A percentile compares a stretch with the other conserved stretches of the same genome.
Evolutionary conservation across 2,329 filamentous ascomycete species (phyloP).

Genomic region (Paecilomyces dactylethromorphus): DNA sequence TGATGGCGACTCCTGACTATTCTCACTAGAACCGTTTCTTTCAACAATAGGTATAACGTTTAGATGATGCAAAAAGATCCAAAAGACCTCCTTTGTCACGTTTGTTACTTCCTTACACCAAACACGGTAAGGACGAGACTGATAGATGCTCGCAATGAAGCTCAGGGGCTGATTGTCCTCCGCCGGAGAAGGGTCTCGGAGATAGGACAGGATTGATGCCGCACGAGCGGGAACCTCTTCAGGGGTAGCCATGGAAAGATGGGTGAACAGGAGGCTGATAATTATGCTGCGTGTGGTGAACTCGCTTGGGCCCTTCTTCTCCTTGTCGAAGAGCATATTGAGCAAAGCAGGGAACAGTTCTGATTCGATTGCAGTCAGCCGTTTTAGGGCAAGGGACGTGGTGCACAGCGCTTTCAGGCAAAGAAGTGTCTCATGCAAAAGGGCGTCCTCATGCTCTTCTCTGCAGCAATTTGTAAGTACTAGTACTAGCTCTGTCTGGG

Average conservation of each 20-base stretch:
- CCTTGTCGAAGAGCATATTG: slow-evolving; percentile 90
- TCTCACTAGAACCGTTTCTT: slow-evolving; percentile 24
- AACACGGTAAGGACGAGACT: slow-evolving; percentile 78
- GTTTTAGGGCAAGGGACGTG: slow-evolving; percentile 75
- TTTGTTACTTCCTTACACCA: slow-evolving; percentile 91
- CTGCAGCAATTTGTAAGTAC: slow-evolving; percentile 35
- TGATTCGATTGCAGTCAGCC: slow-evolving; percentile 70
- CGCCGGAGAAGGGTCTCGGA: slow-evolving; percentile 70
- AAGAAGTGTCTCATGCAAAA: slow-evolving; percentile 85
- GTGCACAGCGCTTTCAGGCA: slow-evolving; percentile 94
- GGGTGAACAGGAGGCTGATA: slow-evolving; percentile 81
- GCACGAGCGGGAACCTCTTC: slow-evolving; percentile 63
- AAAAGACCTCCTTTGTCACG: slow-evolving; percentile 97
- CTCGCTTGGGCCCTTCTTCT: slow-evolving; percentile 94
- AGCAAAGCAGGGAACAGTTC: slow-evolving; percentile 81
- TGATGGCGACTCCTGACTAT: slow-evolving; percentile 15
- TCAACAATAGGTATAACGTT: slow-evolving; percentile 64
- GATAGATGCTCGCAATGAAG: slow-evolving; percentile 86
- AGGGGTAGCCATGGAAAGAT: slow-evolving; percentile 63
- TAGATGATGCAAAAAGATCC: slow-evolving; percentile 94
- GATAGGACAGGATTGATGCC: slow-evolving; percentile 66
- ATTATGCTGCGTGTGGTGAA: slow-evolving; percentile 90
- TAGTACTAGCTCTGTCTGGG: not conserved
- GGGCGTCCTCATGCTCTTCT: slow-evolving; percentile 90
- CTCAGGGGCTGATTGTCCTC: slow-evolving; percentile 70